Evolutionary conservation across 2,329 filamentous ascomycete species (phyloP), one percentile per base, ranked within the genome.

Genomic region (Sporothrix phasma): DNA sequence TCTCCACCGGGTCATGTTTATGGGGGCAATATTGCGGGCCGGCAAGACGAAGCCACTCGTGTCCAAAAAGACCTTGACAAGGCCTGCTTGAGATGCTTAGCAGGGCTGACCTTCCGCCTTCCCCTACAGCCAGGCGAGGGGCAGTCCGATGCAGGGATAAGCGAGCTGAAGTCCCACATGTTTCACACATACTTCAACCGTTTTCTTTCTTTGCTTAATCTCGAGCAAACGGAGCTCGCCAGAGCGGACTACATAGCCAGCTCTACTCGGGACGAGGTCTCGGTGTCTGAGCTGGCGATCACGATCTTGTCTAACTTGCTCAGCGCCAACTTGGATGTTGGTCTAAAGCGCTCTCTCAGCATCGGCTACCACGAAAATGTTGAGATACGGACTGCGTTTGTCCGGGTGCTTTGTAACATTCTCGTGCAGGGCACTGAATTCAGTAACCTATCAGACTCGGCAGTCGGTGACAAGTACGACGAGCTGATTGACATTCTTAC

Each of bases 161-260:
- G 84, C 68, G 86, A 88, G 72, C 78, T 86, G 61, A 88, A 88
- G 71, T 86, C 84, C 0, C 83, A 88, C 69, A 85, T 88, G 81
- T 89, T 89, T 70, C 84, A 87, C 66, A 84, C 82, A 6, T 89
- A 89, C 71, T 88, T 89, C 74, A 88, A 87, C 67, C 79, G 85
- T 7, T 88, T 89, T 69, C 76, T 89, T 22, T 87, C 84, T 0
- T 75, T 89, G 4, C 76, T 89, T 31, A 86, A 86, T 66, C 78
- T 83, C 59, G 84, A 87, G 63, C 73, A 79, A 0, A 69, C 75
- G 0, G 79, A 82, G 5, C 70, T 74, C 19, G 72, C 73, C n/a
- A 75, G 76, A 61, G 73, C 71, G 7, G 82, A 85, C 45, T 67
- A 73, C 22, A 67, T 73, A 41, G 66, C 75, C 11, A 65, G 76